Percentiles rank a stretch among this genome's conserved stretches.
Conservation (phyloP, 805 yeast genomes). For the Yarrowia keelungensis region DNA sequence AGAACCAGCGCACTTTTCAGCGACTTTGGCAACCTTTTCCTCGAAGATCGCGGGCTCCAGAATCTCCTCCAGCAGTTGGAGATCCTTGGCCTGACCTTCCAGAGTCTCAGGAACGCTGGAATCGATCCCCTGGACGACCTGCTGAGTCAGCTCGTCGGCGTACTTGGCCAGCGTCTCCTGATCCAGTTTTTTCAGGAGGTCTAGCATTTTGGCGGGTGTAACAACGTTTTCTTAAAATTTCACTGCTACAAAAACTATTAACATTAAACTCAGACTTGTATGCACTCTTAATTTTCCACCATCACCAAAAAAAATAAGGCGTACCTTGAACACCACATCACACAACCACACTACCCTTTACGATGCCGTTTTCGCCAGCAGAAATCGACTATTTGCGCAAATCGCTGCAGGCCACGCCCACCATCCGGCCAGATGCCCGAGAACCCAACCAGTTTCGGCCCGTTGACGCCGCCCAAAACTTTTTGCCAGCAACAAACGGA, state of each 20-base stretch:
- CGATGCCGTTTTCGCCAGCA: constrained; percentile 51
- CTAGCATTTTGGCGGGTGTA: neutral
- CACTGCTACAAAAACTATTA: constrained; percentile 6
- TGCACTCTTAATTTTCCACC: constrained; percentile 23
- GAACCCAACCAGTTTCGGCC: constrained; percentile 79
- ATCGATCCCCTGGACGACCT: neutral
- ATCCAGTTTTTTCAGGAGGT: constrained; percentile 22
- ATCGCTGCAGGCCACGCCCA: constrained; percentile 65
- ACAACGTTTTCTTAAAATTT: neutral
- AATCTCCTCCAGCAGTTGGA: constrained; percentile 7
- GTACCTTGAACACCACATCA: neutral
- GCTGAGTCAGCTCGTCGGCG: constrained; percentile 23
- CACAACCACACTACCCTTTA: neutral
- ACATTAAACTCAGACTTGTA: constrained; percentile 1
- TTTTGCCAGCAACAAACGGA: constrained; percentile 89
- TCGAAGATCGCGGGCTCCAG: neutral
- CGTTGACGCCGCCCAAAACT: constrained; percentile 77
- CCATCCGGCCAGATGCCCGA: constrained; percentile 88
- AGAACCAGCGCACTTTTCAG: neutral
- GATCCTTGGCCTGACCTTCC: constrained; percentile 5
- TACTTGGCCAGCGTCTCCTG: constrained; percentile 19
- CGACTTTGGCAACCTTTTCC: constrained; percentile 10
- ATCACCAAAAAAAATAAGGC: constrained; percentile 25
- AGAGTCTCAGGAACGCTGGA: neutral
- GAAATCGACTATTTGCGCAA: constrained; percentile 69